Percentiles rank a stretch among this genome's conserved stretches.
Evolutionary conservation across 768 basidiomycete species (phyloP).

Genomic region (Dioszegia crocea): DNA sequence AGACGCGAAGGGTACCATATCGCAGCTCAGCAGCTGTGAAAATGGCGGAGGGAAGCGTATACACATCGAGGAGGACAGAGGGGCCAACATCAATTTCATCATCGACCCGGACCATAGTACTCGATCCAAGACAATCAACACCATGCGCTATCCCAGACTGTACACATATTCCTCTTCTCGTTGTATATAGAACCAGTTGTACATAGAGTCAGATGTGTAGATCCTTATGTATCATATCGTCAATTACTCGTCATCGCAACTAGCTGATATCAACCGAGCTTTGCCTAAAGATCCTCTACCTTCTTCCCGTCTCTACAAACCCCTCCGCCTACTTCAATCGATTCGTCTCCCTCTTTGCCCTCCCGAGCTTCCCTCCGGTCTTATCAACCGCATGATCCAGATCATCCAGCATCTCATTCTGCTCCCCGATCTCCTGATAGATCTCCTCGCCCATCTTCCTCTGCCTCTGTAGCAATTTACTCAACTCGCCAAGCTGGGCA

Average conservation of each 20-base stretch:
- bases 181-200: background rate
- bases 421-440: constrained; percentile 69
- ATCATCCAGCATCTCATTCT: constrained; percentile 81
- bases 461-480: constrained; percentile 77
- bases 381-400: constrained; percentile 70
- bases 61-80: too few species aligned
- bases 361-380: constrained; percentile 71
- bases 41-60: background rate
- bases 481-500: constrained; percentile 68
- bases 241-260: background rate
- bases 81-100: background rate
- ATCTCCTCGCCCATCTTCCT: constrained; percentile 83
- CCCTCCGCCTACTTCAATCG: constrained; percentile 57
- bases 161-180: background rate
- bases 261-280: background rate
- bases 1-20: too few species aligned
- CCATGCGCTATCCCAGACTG: too few species aligned
- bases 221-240: too few species aligned
- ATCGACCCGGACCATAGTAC: too few species aligned
- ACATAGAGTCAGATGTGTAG: background rate
- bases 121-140: too few species aligned
- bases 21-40: background rate
- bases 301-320: background rate
- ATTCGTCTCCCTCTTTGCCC: constrained; percentile 76
- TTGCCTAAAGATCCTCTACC: background rate